These are phyloP conservation scores for Vitis hybrid DNA, from an alignment of 177 flowering plant species.

Conservation along the genomic window DNA sequence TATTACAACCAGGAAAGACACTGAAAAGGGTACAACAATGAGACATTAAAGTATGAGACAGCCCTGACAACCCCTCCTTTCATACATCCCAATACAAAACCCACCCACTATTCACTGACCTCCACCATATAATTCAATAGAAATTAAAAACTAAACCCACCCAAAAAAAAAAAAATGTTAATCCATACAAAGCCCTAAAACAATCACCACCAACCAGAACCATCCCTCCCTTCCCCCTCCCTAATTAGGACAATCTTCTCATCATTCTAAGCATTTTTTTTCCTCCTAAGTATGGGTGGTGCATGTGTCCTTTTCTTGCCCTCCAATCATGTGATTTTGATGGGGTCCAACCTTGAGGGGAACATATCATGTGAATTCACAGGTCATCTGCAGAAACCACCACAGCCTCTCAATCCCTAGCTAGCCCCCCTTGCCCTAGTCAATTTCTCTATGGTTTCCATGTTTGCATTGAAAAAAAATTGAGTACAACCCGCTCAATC, in stretches of 20 bases:
- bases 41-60: constrained; percentile 7
- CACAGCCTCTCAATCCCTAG: not conserved
- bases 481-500: too few species aligned
- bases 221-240: not conserved
- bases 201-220: not conserved
- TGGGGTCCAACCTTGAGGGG: constrained; percentile 18
- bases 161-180: not conserved
- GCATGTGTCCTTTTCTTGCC: constrained; percentile 11
- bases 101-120: constrained; percentile 9
- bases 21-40: constrained; percentile 12
- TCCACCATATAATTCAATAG: not conserved
- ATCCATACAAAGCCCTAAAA: not conserved
- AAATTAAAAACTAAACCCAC: too few species aligned
- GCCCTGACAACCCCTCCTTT: constrained; percentile 15
- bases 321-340: constrained; percentile 22
- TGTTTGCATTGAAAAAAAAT: too few species aligned
- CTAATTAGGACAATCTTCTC: constrained; percentile 6
- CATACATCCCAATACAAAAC: constrained; percentile 21
- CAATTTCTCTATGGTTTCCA: not conserved
- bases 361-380: constrained; percentile 29
- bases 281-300: not conserved
- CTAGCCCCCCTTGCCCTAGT: constrained; percentile 1
- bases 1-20: constrained; percentile 15
- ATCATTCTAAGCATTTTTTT: not conserved
- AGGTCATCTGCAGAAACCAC: constrained; percentile 4